phyloP scores from a whole-genome alignment of 352 stramenopile genomes.

The Globisporangium megalacanthum region DNA sequence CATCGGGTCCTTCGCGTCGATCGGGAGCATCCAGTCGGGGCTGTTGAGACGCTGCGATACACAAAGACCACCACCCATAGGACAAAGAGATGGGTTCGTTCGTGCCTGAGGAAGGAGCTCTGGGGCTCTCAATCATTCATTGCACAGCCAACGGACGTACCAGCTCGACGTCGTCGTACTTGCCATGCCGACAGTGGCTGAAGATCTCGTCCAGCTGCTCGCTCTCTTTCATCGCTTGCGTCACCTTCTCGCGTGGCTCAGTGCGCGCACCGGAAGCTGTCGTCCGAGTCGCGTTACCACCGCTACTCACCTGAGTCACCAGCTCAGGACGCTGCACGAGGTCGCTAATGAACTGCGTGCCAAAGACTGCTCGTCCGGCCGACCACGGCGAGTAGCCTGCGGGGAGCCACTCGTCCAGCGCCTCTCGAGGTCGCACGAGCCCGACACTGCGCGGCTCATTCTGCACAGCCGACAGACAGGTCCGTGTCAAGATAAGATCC shows the following conservation, averaged over 20 bases:
- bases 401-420: slow-evolving; percentile 86
- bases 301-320: slow-evolving; percentile 9
- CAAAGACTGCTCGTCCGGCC: slow-evolving; percentile 56
- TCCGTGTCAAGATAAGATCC: slow-evolving; percentile 1
- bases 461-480: slow-evolving; percentile 7
- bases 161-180: slow-evolving; percentile 85
- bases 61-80: not conserved
- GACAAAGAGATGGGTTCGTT: slow-evolving; percentile 11
- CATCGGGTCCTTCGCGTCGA: slow-evolving; percentile 90
- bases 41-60: slow-evolving; percentile 74
- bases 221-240: slow-evolving; percentile 76
- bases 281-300: slow-evolving; percentile 3
- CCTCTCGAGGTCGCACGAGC: slow-evolving; percentile 77
- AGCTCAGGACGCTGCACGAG: slow-evolving; percentile 56
- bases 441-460: slow-evolving; percentile 85
- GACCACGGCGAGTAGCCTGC: slow-evolving; percentile 92
- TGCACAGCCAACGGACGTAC: slow-evolving; percentile 20
- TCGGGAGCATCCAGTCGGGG: slow-evolving; percentile 85
- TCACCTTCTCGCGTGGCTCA: slow-evolving; percentile 67
- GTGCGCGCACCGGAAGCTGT: slow-evolving; percentile 18
- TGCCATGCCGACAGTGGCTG: slow-evolving; percentile 85
- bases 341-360: slow-evolving; percentile 56
- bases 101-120: slow-evolving; percentile 1
- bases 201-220: slow-evolving; percentile 89
- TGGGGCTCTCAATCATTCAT: too few relatives aligned